A percentile compares a stretch with the other conserved stretches of the same genome.
Evolutionary conservation across 1,284 basidiomycete genomes (phyloP).

Genomic region (Cryptococcus jaspeensis): DNA sequence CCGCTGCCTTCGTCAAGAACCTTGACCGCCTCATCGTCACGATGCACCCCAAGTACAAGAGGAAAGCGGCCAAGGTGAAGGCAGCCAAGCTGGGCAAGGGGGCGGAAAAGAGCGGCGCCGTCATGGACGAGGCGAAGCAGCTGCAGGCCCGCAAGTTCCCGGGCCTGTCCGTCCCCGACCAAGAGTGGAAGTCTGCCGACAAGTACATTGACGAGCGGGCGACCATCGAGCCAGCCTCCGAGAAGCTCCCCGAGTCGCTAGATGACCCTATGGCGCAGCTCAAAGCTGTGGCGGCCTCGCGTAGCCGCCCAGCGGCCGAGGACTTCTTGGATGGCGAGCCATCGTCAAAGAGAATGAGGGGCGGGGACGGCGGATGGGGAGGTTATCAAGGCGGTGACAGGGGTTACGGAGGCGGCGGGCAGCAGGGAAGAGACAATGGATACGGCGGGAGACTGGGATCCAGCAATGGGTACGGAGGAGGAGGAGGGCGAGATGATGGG

Average conservation of each 20-base stretch:
- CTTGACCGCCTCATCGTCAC: slow-evolving; percentile 91
- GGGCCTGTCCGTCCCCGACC: slow-evolving; percentile 80
- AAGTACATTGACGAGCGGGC: slow-evolving; percentile 54
- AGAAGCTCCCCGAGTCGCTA: slow-evolving; percentile 53
- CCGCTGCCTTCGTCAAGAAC: slow-evolving; percentile 84
- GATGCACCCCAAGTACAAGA: slow-evolving; percentile 96
- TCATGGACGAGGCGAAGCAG: slow-evolving; percentile 61
- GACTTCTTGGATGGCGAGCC: slow-evolving; percentile 51
- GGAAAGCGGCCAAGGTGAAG: slow-evolving; percentile 58
- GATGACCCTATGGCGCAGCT: slow-evolving; percentile 83
- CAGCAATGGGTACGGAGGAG: slow-evolving; percentile 26
- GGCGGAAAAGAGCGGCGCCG: slow-evolving; percentile 45
- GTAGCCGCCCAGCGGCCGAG: slow-evolving; percentile 52
- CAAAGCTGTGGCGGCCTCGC: slow-evolving; percentile 62
- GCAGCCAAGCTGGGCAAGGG: slow-evolving; percentile 27
- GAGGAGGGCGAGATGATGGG: slow-evolving; percentile 38
- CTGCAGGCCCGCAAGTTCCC: slow-evolving; percentile 84
- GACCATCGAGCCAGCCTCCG: slow-evolving; percentile 57
- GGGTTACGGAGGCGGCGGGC: too few species aligned
- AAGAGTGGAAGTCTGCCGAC: slow-evolving; percentile 57
- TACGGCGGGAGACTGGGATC: slow-evolving; percentile 41
- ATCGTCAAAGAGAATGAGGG: slow-evolving; percentile 4
- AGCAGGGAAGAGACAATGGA: slow-evolving; percentile 44
- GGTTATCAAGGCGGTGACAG: too few species aligned
- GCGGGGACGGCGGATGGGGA: slow-evolving; percentile 24